phyloP scores from a whole-genome alignment of 768 basidiomycete genomes.

The Tylopilus plumbeoviolaceoides region DNA sequence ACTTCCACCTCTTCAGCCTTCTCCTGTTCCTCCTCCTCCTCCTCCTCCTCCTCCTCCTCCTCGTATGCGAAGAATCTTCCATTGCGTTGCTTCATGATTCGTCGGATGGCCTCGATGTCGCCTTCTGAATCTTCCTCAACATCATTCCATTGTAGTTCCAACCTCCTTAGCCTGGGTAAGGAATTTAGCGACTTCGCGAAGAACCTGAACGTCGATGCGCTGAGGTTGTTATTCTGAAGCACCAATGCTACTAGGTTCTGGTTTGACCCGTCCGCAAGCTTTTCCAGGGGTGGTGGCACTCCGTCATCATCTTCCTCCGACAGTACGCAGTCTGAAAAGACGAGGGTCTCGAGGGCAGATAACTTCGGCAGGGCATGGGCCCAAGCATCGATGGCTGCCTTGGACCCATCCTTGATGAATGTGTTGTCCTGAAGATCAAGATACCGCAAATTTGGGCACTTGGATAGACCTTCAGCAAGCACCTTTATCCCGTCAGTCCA shows the following conservation, averaged over 20 bases:
- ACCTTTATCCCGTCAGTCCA: constrained; percentile 84
- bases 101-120: constrained; percentile 44
- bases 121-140: constrained; percentile 72
- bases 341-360: constrained; percentile 70
- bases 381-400: constrained; percentile 54
- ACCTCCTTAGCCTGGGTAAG: constrained; percentile 51
- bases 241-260: constrained; percentile 70
- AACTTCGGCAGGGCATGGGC: constrained; percentile 64
- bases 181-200: constrained; percentile 66
- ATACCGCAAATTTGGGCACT: constrained; percentile 60
- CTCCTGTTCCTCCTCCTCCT: constrained; percentile 53
- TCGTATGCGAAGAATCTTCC: constrained; percentile 66
- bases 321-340: constrained; percentile 90
- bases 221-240: constrained; percentile 91
- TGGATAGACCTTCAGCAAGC: constrained; percentile 69
- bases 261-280: constrained; percentile 66
- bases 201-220: constrained; percentile 59
- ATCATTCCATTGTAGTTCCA: constrained; percentile 93
- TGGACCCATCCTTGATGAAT: constrained; percentile 63
- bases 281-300: constrained; percentile 58
- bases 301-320: constrained; percentile 71
- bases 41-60: constrained; percentile 81
- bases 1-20: constrained; percentile 39
- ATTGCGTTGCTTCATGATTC: constrained; percentile 57
- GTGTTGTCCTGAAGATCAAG: constrained; percentile 95